phyloP scores from a whole-genome alignment of 2,329 filamentous ascomycete genomes.

The Bipolaris bicolor region DNA sequence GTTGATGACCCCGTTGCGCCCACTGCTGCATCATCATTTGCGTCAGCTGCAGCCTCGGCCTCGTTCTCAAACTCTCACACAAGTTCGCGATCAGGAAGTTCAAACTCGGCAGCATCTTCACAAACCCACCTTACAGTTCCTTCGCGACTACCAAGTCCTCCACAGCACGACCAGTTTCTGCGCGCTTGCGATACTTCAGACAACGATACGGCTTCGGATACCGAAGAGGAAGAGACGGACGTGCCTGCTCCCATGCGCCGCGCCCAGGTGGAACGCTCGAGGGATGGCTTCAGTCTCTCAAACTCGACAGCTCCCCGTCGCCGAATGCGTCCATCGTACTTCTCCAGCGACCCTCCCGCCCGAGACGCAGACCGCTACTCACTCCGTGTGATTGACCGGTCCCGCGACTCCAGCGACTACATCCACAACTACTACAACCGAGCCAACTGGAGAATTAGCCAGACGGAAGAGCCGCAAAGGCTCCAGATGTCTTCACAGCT shows the following conservation, averaged over 20 bases:
- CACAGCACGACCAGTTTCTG: conserved; percentile 52
- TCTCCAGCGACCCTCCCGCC: conserved; percentile 35
- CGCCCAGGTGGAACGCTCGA: conserved; percentile 33
- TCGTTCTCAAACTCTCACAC: conserved; percentile 53
- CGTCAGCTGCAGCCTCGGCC: conserved; percentile 65
- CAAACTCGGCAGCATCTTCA: conserved; percentile 50
- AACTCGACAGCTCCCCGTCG: conserved; percentile 14
- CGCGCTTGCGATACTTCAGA: conserved; percentile 59
- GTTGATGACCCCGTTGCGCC: conserved; percentile 81
- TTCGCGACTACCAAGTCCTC: conserved; percentile 37
- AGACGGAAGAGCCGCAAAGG: conserved; percentile 12
- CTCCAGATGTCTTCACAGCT: conserved; percentile 18
- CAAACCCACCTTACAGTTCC: conserved; percentile 49
- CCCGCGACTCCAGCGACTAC: conserved; percentile 36
- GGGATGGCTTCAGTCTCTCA: conserved; percentile 12
- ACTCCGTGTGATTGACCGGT: conserved; percentile 34
- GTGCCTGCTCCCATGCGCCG: conserved; percentile 17
- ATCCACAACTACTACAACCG: conserved; percentile 38
- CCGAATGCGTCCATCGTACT: conserved; percentile 28
- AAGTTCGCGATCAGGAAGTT: conserved; percentile 54
- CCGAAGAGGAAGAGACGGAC: conserved; percentile 55
- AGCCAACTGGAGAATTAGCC: conserved; percentile 6
- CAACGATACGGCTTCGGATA: conserved; percentile 56
- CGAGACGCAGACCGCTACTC: conserved; percentile 38
- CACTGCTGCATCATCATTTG: conserved; percentile 82